A percentile compares a stretch with the other conserved stretches of the same genome.
Conservation (phyloP, 176 grass and related monocot species). For the Metroxylon sagu region DNA sequence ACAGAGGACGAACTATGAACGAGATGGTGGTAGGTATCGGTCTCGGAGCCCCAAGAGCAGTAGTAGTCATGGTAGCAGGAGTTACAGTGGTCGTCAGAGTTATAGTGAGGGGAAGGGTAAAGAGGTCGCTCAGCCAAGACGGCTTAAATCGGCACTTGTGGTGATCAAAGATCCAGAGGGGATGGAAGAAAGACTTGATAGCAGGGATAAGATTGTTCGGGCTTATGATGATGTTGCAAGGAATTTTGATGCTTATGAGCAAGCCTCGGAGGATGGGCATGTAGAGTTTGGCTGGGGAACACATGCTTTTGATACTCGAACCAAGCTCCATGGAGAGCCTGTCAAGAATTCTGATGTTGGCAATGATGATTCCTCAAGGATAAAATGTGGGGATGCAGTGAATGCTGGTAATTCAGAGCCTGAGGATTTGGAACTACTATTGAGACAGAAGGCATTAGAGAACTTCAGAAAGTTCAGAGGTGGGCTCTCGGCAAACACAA, state of each 20-base stretch:
- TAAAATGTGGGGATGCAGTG: conserved; percentile 15
- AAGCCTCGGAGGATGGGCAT: conserved; percentile 18
- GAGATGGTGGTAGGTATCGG: neutral
- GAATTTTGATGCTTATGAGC: conserved; percentile 1
- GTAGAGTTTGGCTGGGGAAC: neutral
- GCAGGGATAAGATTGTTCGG: conserved; percentile 28
- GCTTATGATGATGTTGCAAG: conserved; percentile 19
- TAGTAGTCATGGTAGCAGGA: conserved; percentile 30
- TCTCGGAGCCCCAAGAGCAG: neutral
- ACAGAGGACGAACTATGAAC: neutral
- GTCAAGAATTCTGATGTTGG: conserved; percentile 16
- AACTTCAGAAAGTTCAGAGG: conserved; percentile 76
- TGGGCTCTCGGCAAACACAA: conserved; percentile 12
- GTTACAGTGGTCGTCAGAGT: conserved; percentile 30
- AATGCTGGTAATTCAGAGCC: conserved; percentile 20
- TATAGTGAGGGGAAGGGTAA: conserved; percentile 7
- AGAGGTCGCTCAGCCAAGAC: conserved; percentile 15
- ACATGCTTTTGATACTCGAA: too few relatives aligned
- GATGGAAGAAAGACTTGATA: neutral
- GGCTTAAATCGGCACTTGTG: neutral
- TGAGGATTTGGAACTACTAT: conserved; percentile 61
- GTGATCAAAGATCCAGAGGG: neutral
- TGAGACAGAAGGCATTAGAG: conserved; percentile 80
- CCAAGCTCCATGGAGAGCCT: conserved; percentile 14
- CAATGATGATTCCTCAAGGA: conserved; percentile 2